Evolutionary conservation across 169 alveolate species (phyloP), one percentile per base, ranked within the genome.

Genomic region (Nephromyces sp.): DNA sequence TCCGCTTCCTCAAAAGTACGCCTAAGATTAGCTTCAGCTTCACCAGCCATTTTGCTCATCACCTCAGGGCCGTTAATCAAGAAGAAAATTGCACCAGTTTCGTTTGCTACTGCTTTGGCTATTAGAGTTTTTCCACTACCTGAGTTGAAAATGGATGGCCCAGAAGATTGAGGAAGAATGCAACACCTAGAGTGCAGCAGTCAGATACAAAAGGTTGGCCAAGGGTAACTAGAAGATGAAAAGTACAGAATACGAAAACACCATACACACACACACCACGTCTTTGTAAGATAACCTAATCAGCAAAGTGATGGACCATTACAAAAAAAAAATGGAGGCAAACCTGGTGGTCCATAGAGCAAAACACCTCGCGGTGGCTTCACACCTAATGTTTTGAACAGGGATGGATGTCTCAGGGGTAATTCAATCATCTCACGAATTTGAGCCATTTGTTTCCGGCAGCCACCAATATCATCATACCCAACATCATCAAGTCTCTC

Each of bases 81-180:
- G 69, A 84, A 78, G 66, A 80, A 84, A 75, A 77, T 75, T 4
- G 86, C 86, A 0, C 85, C 89, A 0, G 85, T 90, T 89, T 71
- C 99, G 87, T 96, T 97, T n/a, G 99, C 99, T 68, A 98, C 98
- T 32, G 99, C 99, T 84, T 97, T 91, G 1, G 99, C 99, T 70
- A 98, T 95, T 74, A 97, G 87, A 4, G 99, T 97, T 84, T 98
- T 98, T 43, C 99, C 99, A 68, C 99, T 92, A 8, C 82, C 82
- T 78, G 71, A 24, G 6, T 27, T n/a, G n/a, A n/a, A n/a, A n/a
- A n/a, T n/a, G n/a, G n/a, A n/a, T n/a, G n/a, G n/a, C n/a, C n/a
- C n/a, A n/a, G n/a, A n/a, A n/a, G n/a, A n/a, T n/a, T n/a, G n/a
- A n/a, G n/a, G n/a, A n/a, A n/a, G n/a, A n/a, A n/a, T n/a, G n/a